Conservation (phyloP, 1,139 yeast species). For the Hyphopichia pseudoburtonii region DNA sequence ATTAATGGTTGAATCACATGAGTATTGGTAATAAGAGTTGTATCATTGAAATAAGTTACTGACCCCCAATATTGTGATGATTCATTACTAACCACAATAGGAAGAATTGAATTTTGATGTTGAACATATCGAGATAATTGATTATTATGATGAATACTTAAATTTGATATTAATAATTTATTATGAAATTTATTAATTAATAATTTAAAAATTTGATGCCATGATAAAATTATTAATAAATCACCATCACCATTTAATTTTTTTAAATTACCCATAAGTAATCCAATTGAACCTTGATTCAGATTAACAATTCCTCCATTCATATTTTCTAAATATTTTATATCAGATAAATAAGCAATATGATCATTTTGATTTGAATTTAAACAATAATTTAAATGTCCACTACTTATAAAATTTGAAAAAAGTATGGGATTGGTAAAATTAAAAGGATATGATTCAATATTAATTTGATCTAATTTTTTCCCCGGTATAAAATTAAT, state of each 20-base stretch:
- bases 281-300: constrained; percentile 41
- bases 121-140: not conserved
- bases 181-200: not conserved
- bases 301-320: constrained; percentile 53
- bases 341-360: constrained; percentile 43
- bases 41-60: constrained; percentile 24
- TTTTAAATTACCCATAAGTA: constrained; percentile 51
- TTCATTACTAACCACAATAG: constrained; percentile 12
- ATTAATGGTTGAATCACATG: constrained; percentile 34
- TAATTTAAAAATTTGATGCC: constrained; percentile 26
- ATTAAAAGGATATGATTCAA: constrained; percentile 55
- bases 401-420: constrained; percentile 45
- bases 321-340: constrained; percentile 62
- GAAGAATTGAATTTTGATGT: constrained; percentile 11
- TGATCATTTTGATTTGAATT: constrained; percentile 4
- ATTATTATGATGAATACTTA: constrained; percentile 4
- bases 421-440: constrained; percentile 59
- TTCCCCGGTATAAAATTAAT: constrained; percentile 6
- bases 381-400: constrained; percentile 41
- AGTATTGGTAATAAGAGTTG: constrained; percentile 33
- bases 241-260: constrained; percentile 65
- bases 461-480: constrained; percentile 16
- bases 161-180: not conserved
- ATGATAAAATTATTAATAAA: constrained; percentile 48
- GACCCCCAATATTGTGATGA: constrained; percentile 35